Conservation (phyloP, 805 yeast species). For the Kodamaea neixiangensis region DNA sequence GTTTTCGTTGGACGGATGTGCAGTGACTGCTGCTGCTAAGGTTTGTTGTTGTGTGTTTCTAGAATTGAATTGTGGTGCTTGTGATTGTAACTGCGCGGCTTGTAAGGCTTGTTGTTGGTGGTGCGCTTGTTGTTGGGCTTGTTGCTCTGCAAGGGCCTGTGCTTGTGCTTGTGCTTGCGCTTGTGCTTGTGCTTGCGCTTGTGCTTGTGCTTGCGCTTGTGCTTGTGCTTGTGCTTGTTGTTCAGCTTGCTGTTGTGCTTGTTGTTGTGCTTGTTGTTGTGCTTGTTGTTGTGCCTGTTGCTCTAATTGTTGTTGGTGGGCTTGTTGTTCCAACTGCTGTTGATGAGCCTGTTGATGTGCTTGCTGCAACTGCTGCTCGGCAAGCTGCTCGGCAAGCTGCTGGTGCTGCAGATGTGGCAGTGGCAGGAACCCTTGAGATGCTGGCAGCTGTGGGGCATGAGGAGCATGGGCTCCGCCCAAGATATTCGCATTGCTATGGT, state of each 20-base stretch:
- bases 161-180: constrained; percentile 13
- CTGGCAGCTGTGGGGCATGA: constrained; percentile 11
- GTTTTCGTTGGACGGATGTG: constrained; percentile 5
- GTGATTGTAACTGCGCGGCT: constrained; percentile 14
- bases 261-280: constrained; percentile 6
- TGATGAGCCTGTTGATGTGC: constrained; percentile 10
- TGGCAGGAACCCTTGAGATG: constrained; percentile 12
- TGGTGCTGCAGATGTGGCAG: constrained; percentile 15
- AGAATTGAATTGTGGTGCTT: constrained; percentile 15
- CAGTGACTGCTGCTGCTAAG: constrained; percentile 13
- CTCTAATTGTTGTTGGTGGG: too few species aligned
- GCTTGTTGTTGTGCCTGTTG: constrained; percentile 16
- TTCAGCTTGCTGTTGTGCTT: constrained; percentile 6
- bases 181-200: constrained; percentile 15
- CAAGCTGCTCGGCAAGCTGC: constrained; percentile 16
- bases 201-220: constrained; percentile 8
- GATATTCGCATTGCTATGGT: constrained; percentile 15
- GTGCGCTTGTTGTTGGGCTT: constrained; percentile 13
- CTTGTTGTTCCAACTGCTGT: constrained; percentile 10
- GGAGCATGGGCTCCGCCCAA: constrained; percentile 12
- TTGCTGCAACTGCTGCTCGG: constrained; percentile 13
- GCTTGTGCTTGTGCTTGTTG: constrained; percentile 12
- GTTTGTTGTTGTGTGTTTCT: constrained; percentile 15
- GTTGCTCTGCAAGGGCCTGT: constrained; percentile 11
- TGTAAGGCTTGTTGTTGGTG: constrained; percentile 11